These are phyloP conservation scores for Dendrobium chrysotoxum DNA, from an alignment of 106 monocot genomes.

Conservation along the genomic window DNA sequence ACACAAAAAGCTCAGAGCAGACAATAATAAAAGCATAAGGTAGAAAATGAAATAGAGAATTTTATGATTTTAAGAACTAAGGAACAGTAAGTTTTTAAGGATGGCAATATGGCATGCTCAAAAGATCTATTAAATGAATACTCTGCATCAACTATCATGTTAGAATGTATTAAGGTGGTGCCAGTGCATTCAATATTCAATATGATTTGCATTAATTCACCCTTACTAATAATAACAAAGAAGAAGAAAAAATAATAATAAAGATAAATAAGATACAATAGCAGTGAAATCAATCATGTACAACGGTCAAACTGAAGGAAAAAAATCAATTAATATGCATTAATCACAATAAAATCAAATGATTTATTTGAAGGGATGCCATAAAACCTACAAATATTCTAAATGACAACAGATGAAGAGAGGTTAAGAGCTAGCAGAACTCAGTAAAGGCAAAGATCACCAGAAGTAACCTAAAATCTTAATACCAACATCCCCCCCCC, in stretches of 20 bases:
- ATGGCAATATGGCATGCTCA: background rate
- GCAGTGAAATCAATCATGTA: background rate
- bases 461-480: no score
- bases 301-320: background rate
- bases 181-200: background rate
- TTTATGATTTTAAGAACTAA: background rate
- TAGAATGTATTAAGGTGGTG: background rate
- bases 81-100: background rate
- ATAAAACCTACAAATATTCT: background rate
- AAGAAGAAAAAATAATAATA: background rate
- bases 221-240: background rate
- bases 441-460: background rate
- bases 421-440: background rate
- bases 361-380: background rate
- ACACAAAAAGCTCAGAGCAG: background rate
- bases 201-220: background rate
- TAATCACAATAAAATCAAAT: background rate
- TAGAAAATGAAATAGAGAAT: background rate
- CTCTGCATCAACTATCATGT: background rate
- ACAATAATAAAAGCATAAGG: background rate
- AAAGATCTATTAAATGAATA: background rate
- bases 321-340: background rate
- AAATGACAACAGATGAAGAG: background rate
- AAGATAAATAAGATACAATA: background rate
- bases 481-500: no score